phyloP scores from a whole-genome alignment of 371 early-diverging fungal genomes.

The Gilbertella persicaria region DNA sequence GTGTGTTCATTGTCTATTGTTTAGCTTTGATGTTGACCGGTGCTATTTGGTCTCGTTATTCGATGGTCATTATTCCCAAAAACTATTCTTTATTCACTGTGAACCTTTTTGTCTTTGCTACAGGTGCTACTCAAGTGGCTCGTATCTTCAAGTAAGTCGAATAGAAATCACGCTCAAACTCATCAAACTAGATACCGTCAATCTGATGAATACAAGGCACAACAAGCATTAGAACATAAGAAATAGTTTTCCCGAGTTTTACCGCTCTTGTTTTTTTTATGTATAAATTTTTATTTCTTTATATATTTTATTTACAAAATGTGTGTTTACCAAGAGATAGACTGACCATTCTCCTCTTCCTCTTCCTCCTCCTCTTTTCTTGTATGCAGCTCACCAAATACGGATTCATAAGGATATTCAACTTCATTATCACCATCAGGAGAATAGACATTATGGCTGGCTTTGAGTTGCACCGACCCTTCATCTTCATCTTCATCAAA shows the following conservation, averaged over 20 bases:
- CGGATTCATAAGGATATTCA: constrained; percentile 49
- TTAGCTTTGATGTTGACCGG: constrained; percentile 93
- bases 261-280: constrained; percentile 4
- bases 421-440: constrained; percentile 69
- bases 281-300: neutral
- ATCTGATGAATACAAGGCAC: constrained; percentile 34
- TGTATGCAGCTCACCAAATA: constrained; percentile 22
- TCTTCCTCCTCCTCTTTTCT: too few relatives aligned
- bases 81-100: constrained; percentile 90
- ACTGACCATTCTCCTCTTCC: constrained; percentile 4
- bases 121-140: constrained; percentile 81
- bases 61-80: constrained; percentile 89
- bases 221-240: constrained; percentile 11
- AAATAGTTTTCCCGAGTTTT: constrained; percentile 25
- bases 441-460: constrained; percentile 43
- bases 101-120: constrained; percentile 92
- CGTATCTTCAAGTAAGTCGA: constrained; percentile 74
- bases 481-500: constrained; percentile 42
- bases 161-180: constrained; percentile 2
- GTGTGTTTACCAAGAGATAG: constrained; percentile 1
- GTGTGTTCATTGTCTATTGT: too few relatives aligned
- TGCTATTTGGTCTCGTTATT: constrained; percentile 95
- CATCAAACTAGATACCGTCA: constrained; percentile 24
- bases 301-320: constrained; percentile 2
- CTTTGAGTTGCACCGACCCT: neutral